Evolutionary conservation across 495 filamentous ascomycete species (phyloP), one percentile per base, ranked within the genome.

Genomic region (Cryomyces antarcticus): DNA sequence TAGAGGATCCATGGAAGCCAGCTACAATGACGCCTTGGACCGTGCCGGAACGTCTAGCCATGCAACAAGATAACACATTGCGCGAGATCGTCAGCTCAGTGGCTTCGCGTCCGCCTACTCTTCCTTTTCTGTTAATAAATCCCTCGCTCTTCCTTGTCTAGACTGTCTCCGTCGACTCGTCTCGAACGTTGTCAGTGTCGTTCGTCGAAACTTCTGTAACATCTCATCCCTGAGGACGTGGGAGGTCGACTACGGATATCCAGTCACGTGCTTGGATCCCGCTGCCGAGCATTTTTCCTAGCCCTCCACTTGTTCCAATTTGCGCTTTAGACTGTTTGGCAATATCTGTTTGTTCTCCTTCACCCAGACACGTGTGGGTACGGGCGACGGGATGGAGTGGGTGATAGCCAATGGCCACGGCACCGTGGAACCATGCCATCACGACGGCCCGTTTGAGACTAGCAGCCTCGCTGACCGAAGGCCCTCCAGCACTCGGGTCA

Each of bases 21-120:
- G 30, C 41, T 43, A 30, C 33, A 37, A 43, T 34, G 41, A 37
- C 37, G 27, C 41, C 41, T 37, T 43, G 37, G 41, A 12, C 9
- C 34, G n/a, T 34, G 35, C 41, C 24, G 12, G 31, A 34, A 33
- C 28, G 41, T 27, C 30, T 33, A 31, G 31, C 30, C 35, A 43
- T 43, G 41, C 41, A 43, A 34, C 30, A 33, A 43, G 41, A 43
- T 43, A 37, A 27, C 30, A 36, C 30, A 37, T 43, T 17, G 29
- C 35, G 9, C 7, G 7, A 27, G 41, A 33, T 1, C 31, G 29
- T n/a, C 35, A 12, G 35, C 33, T 30, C 11, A 30, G 17, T 43
- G 30, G 31, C 31, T 34, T 31, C 35, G 30, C 5, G 35, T 43
- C 28, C 41, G 41, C 30, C 29, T 43, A 37, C 35, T 35, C 30